phyloP scores from a whole-genome alignment of 2,329 filamentous ascomycete genomes.

The Mariannaea elegans region DNA sequence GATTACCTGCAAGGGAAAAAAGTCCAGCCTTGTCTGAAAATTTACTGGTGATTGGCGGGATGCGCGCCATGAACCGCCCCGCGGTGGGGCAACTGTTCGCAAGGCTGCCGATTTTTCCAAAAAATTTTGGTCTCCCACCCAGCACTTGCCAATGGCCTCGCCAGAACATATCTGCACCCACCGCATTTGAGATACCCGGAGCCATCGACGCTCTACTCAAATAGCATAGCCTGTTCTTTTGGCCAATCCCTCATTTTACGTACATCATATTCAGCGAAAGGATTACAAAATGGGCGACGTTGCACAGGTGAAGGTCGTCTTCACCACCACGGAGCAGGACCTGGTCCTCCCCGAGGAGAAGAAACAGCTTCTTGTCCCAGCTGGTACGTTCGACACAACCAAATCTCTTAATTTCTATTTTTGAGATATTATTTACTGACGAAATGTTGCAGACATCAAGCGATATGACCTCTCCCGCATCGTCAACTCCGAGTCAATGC shows the following conservation, averaged over 20 bases:
- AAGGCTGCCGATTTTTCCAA: conserved; percentile 40
- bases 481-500: conserved; percentile 77
- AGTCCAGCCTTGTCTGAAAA: conserved; percentile 35
- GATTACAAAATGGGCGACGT: conserved; percentile 48
- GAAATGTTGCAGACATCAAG: conserved; percentile 62
- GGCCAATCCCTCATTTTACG: neutral
- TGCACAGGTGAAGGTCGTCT: conserved; percentile 72
- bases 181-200: conserved; percentile 28
- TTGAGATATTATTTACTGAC: neutral
- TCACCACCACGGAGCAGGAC: conserved; percentile 70
- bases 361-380: conserved; percentile 69
- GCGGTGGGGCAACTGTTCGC: conserved; percentile 34
- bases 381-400: conserved; percentile 51
- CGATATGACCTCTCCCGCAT: conserved; percentile 76
- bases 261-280: neutral
- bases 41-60: conserved; percentile 11
- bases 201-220: conserved; percentile 19
- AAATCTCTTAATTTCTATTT: neutral
- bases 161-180: conserved; percentile 10
- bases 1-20: too few relatives aligned
- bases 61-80: conserved; percentile 17
- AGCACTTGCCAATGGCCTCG: conserved; percentile 24
- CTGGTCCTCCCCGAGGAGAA: conserved; percentile 70
- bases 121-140: conserved; percentile 35
- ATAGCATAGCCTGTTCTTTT: conserved; percentile 1